Evolutionary conservation across 1,139 yeast genomes (phyloP).

Genomic region (Pneumocystis oryctolagi): DNA sequence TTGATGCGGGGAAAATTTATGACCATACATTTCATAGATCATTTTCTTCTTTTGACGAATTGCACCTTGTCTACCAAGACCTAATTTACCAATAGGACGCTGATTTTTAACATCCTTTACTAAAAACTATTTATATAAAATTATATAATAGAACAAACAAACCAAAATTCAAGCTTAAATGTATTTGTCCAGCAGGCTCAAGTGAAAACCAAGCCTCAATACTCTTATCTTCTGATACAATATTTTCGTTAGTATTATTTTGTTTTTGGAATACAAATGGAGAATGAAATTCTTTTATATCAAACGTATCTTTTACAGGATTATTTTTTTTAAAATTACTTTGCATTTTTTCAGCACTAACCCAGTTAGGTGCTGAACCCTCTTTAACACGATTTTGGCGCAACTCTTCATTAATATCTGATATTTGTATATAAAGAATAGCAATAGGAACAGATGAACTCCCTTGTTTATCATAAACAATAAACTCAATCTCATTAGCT

Average conservation of each 20-base stretch:
- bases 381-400: conserved; percentile 82
- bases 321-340: neutral
- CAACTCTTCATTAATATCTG: conserved; percentile 85
- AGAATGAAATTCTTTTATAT: neutral
- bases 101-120: conserved; percentile 46
- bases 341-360: conserved; percentile 38
- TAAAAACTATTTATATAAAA: neutral
- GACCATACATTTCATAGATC: conserved; percentile 90
- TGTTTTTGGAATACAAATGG: neutral
- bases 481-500: conserved; percentile 79
- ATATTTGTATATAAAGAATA: conserved; percentile 71
- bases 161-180: conserved; percentile 53
- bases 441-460: conserved; percentile 73
- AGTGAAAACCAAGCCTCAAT: conserved; percentile 79
- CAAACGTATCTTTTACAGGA: neutral
- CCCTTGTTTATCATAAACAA: conserved; percentile 68
- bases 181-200: conserved; percentile 87
- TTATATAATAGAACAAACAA: neutral
- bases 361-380: conserved; percentile 68
- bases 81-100: conserved; percentile 38
- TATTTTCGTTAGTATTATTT: neutral
- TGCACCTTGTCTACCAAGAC: conserved; percentile 95
- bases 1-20: conserved; percentile 88
- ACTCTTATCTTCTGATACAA: conserved; percentile 14
- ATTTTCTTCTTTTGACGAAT: conserved; percentile 91